These are phyloP conservation scores for Xylariaceae sp. DNA, from an alignment of 2,329 filamentous ascomycete species.

Conservation along the genomic window DNA sequence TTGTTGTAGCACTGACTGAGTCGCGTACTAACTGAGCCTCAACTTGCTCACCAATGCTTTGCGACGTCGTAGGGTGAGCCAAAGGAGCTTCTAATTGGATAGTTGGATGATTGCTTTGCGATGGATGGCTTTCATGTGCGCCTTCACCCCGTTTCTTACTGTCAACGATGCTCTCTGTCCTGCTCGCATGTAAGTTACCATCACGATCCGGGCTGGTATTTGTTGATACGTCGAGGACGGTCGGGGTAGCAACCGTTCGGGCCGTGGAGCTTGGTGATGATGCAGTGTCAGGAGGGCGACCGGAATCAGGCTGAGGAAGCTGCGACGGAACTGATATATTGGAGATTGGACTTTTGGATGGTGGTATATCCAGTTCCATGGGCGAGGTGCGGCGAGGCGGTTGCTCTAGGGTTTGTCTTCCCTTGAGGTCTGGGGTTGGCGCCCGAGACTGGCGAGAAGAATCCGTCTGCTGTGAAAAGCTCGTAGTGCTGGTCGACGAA, in stretches of 20 bases:
- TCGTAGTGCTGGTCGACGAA: neutral
- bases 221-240: slow-evolving; percentile 70
- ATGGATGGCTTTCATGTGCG: slow-evolving; percentile 26
- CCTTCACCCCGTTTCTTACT: slow-evolving; percentile 4
- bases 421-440: neutral
- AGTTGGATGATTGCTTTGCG: slow-evolving; percentile 31
- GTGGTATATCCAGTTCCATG: slow-evolving; percentile 27
- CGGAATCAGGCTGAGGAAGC: slow-evolving; percentile 44
- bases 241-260: slow-evolving; percentile 76
- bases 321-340: slow-evolving; percentile 43
- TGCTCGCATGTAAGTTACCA: slow-evolving; percentile 61
- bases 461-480: neutral
- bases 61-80: slow-evolving; percentile 14
- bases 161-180: slow-evolving; percentile 43
- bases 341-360: slow-evolving; percentile 28
- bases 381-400: slow-evolving; percentile 2
- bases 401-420: slow-evolving; percentile 4
- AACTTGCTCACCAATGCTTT: slow-evolving; percentile 31
- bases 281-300: slow-evolving; percentile 51
- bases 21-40: slow-evolving; percentile 31
- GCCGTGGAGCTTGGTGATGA: slow-evolving; percentile 71
- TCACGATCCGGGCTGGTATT: slow-evolving; percentile 79
- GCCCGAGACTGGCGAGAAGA: slow-evolving; percentile 4
- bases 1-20: slow-evolving; percentile 15
- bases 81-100: neutral